These are phyloP conservation scores for Phoenix dactylifera DNA, from an alignment of 176 grass and related monocot genomes.

Conservation along the genomic window DNA sequence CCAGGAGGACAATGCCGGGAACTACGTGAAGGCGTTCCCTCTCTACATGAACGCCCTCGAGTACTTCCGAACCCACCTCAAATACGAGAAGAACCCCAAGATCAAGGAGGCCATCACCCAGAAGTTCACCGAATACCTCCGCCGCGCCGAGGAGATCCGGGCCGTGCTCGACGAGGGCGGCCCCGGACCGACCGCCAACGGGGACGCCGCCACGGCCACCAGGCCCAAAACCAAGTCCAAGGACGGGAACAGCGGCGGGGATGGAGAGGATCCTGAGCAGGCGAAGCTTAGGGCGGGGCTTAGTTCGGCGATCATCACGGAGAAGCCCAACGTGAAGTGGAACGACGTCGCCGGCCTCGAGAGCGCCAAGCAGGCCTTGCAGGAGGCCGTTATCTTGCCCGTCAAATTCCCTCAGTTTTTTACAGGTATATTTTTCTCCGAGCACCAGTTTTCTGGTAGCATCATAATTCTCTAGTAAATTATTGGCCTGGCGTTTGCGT, in stretches of 20 bases:
- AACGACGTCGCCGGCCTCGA: conserved; percentile 92
- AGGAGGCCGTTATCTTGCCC: conserved; percentile 86
- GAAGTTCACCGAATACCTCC: conserved; percentile 98
- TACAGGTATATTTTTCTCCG: conserved; percentile 19
- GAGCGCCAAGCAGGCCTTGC: conserved; percentile 91
- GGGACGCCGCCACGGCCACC: conserved; percentile 69
- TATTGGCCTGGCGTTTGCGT: too few relatives aligned
- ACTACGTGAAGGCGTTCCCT: conserved; percentile 95
- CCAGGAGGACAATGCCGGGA: conserved; percentile 97
- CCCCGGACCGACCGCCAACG: conserved; percentile 40
- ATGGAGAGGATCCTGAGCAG: conserved; percentile 82
- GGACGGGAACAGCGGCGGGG: conserved; percentile 55
- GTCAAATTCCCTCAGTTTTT: conserved; percentile 99
- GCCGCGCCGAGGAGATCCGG: conserved; percentile 97
- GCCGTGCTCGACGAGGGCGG: conserved; percentile 90
- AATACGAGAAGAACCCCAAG: conserved; percentile 99
- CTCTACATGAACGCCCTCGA: conserved; percentile 99
- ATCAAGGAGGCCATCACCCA: conserved; percentile 94
- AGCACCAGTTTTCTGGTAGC: too few relatives aligned
- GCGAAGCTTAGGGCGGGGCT: conserved; percentile 75
- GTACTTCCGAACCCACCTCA: conserved; percentile 98
- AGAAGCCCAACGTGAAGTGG: conserved; percentile 99
- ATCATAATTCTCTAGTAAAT: too few relatives aligned
- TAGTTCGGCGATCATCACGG: conserved; percentile 85
- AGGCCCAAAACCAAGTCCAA: conserved; percentile 90